Evolutionary conservation across 805 yeast genomes (phyloP), one percentile per base, ranked within the genome.

Genomic region (Kuraishia hungarica): DNA sequence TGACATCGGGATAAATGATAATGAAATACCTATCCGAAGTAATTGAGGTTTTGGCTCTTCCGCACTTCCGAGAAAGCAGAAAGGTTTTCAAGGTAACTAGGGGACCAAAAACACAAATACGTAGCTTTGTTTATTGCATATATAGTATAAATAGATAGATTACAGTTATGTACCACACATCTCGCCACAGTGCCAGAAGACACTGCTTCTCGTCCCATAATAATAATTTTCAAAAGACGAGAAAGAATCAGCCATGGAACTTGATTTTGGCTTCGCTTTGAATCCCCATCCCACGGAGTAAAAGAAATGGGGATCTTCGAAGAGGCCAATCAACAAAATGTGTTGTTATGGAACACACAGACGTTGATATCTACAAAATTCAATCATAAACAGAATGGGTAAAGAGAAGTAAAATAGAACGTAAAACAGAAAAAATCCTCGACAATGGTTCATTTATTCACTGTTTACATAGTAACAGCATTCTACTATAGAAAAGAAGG

Each of bases 181-280:
- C n/a, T 35, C 43, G 43, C 43, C 3, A 10, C 43, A 35, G 43
- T 35, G 49, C 22, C 21, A 47, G 5, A 47, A 47, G 21, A 13
- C 49, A 22, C 22, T 47, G 49, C 22, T 35, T 47, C 49, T 47
- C 49, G 15, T 47, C 22, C 49, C 49, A 20, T 19, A 47, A 47
- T 47, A 3, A 47, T 19, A 10, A 10, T 47, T 47, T 6, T 35
- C 17, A 13, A 3, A 35, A 35, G 43, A 35, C 43, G 43, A 35
- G 43, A 35, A 35, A 35, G 43, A 35, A 35, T 48, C 51, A 51
- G 39, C 11, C 39, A 19, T 51, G 22, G 48, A 46, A 28, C 55
- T 60, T 54, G 51, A 53, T 67, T 66, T 70, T 54, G 73, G 71
- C 72, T 59, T 67, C 72, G 69, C 70, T 70, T 70, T 70, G 74